Conservation (phyloP, 2,329 filamentous ascomycete species). For the Coniochaeta hoffmannii region DNA sequence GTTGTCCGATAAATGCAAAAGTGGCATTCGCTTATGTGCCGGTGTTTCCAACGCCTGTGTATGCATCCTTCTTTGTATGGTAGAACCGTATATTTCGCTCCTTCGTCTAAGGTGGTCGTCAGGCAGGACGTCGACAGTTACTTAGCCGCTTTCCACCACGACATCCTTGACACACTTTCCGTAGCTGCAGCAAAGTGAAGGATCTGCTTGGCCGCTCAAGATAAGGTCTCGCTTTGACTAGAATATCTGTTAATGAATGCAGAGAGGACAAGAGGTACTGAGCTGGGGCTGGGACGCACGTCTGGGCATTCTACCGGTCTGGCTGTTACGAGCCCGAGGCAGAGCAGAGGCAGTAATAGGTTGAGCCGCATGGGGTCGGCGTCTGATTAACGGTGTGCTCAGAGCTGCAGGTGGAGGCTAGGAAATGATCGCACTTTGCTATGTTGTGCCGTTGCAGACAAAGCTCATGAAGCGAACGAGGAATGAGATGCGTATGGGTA, state of each 20-base stretch:
- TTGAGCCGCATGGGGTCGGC: not conserved
- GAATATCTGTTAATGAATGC: not conserved
- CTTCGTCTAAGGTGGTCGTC: not conserved
- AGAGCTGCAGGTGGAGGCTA: too few relatives aligned
- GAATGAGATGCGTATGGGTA: not conserved
- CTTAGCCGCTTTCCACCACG: slow-evolving; percentile 26
- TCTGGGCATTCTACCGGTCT: not conserved
- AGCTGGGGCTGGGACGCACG: not conserved
- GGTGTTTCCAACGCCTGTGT: too few relatives aligned
- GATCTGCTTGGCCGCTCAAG: slow-evolving; percentile 36
- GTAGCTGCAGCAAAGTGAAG: slow-evolving; percentile 47
- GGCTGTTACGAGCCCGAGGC: not conserved
- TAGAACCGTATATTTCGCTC: not conserved
- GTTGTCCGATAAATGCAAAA: too few relatives aligned
- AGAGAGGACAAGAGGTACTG: not conserved
- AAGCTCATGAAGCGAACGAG: too few relatives aligned
- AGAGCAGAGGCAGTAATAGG: not conserved
- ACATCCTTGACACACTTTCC: slow-evolving; percentile 43
- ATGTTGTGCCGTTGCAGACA: too few relatives aligned
- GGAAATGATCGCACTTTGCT: too few relatives aligned
- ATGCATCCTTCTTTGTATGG: not conserved
- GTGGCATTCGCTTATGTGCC: too few relatives aligned
- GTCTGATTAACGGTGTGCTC: not conserved
- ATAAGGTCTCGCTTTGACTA: slow-evolving; percentile 34
- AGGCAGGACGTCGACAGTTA: not conserved